Evolutionary conservation across 1,139 yeast species (phyloP).

Genomic region (Saccharomyces pastorianus): DNA sequence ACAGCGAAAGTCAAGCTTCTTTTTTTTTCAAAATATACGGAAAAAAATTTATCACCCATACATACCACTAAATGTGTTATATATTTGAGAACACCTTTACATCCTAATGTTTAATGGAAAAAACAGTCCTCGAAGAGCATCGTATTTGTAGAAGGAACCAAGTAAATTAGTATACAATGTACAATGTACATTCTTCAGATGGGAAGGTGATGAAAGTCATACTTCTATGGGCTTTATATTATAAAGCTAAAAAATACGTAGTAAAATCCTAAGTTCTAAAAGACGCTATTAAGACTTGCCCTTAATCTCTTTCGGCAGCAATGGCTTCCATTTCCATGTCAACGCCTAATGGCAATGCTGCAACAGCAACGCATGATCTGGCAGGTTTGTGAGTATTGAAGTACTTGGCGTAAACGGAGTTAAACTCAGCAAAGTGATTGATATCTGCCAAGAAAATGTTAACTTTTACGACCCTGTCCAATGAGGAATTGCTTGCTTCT

Average conservation of each 20-base stretch:
- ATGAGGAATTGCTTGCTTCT: conserved; percentile 73
- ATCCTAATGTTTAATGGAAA: not conserved
- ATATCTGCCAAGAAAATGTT: conserved; percentile 85
- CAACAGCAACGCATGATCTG: conserved; percentile 91
- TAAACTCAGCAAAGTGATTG: conserved; percentile 71
- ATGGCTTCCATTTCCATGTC: conserved; percentile 68
- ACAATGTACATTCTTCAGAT: not conserved
- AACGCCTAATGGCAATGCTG: conserved; percentile 75
- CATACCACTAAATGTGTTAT: not conserved
- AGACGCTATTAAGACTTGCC: not conserved
- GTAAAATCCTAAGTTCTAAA: not conserved
- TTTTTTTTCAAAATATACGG: not conserved
- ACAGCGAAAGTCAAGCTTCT: not conserved
- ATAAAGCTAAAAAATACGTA: not conserved
- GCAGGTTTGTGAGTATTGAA: conserved; percentile 84
- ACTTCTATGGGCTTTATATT: not conserved
- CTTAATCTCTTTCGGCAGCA: conserved; percentile 48
- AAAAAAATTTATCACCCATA: not conserved
- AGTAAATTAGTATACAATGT: not conserved
- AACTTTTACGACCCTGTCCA: conserved; percentile 76
- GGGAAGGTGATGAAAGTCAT: not conserved
- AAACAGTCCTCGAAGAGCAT: not conserved
- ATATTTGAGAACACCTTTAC: not conserved
- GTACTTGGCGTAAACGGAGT: conserved; percentile 73
- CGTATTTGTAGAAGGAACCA: not conserved